Conservation (phyloP, 768 basidiomycete genomes). For the Tephrocybe sp. region DNA sequence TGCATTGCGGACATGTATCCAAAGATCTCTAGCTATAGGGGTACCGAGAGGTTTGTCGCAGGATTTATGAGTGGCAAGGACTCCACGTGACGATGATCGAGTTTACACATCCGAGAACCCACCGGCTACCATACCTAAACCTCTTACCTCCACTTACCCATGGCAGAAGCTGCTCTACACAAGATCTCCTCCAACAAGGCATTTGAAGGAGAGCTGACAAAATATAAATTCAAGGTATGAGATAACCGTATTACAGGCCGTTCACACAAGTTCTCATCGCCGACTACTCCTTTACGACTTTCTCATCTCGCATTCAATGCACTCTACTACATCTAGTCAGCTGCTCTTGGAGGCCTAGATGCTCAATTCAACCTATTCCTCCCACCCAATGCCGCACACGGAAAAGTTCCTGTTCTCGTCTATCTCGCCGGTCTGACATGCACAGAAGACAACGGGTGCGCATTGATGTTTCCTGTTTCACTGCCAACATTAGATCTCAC, state of each 20-base stretch:
- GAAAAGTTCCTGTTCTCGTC: conserved; percentile 64
- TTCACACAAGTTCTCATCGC: conserved; percentile 1
- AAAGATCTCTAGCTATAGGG: too few relatives aligned
- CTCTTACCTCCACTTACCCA: conserved; percentile 5
- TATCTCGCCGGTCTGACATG: conserved; percentile 91
- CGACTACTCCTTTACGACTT: too few relatives aligned
- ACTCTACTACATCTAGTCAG: conserved; percentile 45
- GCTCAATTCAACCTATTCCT: conserved; percentile 89
- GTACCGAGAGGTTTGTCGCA: too few relatives aligned
- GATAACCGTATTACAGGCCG: conserved; percentile 3
- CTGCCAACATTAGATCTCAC: not conserved
- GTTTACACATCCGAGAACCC: not conserved
- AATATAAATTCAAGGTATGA: conserved; percentile 79
- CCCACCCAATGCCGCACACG: conserved; percentile 53
- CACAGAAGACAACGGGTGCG: conserved; percentile 90
- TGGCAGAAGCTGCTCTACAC: conserved; percentile 38
- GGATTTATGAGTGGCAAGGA: not conserved
- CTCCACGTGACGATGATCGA: conserved; percentile 15
- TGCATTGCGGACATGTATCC: too few relatives aligned
- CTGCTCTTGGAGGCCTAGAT: conserved; percentile 61
- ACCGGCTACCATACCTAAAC: not conserved
- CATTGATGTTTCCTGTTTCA: not conserved
- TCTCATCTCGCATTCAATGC: not conserved
- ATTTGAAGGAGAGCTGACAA: conserved; percentile 77
- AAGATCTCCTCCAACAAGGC: conserved; percentile 74